Evolutionary conservation across 208 protist genomes (phyloP).

Genomic region (Trypanosoma caninum): DNA sequence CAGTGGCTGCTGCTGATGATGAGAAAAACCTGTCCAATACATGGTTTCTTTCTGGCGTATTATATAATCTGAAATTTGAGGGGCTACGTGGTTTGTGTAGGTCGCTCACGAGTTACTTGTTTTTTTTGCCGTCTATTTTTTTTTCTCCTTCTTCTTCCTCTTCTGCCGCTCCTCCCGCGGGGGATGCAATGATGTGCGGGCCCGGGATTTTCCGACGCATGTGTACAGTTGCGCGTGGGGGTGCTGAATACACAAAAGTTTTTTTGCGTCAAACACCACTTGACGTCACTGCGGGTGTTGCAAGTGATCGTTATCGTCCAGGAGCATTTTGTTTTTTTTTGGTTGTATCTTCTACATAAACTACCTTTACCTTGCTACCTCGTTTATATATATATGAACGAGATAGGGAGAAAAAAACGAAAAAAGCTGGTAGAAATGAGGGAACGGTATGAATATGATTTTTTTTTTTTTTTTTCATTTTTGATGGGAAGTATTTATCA

Average conservation of each 20-base stretch:
- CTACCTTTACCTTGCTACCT: constrained; percentile 14
- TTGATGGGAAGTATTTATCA: too few relatives aligned
- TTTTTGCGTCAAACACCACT: constrained; percentile 35
- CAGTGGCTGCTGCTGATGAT: too few relatives aligned
- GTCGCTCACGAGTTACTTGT: constrained; percentile 21
- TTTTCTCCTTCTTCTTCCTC: not conserved
- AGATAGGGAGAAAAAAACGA: constrained; percentile 16
- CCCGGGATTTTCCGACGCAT: constrained; percentile 1
- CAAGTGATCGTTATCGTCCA: not conserved
- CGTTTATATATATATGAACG: not conserved
- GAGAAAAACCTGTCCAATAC: too few relatives aligned
- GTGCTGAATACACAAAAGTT: not conserved
- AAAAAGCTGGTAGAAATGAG: too few relatives aligned
- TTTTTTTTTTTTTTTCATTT: too few relatives aligned
- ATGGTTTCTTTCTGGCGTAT: too few relatives aligned
- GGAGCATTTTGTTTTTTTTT: constrained; percentile 27
- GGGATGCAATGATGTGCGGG: not conserved
- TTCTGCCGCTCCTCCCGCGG: not conserved
- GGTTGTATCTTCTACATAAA: constrained; percentile 38
- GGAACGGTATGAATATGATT: too few relatives aligned
- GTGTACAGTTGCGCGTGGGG: not conserved
- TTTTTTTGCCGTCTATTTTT: too few relatives aligned
- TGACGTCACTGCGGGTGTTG: constrained; percentile 53
- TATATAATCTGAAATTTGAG: too few relatives aligned
- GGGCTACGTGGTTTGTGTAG: constrained; percentile 19